phyloP scores from a whole-genome alignment of 225 moss, liverwort and hornwort species.

The Straminergon stramineum region DNA sequence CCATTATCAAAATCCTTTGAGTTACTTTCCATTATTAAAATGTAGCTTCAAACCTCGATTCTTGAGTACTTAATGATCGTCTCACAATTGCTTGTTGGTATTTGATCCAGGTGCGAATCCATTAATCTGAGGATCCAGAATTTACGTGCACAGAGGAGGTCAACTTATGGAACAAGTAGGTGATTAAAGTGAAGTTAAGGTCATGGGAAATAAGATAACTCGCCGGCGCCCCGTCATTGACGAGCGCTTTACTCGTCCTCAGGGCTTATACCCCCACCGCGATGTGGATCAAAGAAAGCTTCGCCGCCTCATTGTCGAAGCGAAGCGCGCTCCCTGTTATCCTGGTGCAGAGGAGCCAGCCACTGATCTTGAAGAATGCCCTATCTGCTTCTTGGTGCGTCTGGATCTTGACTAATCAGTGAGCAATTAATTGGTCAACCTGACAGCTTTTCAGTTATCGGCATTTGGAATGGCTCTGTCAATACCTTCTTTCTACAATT shows the following conservation, averaged over 20 bases:
- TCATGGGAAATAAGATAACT: constrained; percentile 60
- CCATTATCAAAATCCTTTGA: background rate
- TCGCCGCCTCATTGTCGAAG: constrained; percentile 45
- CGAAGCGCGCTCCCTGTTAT: constrained; percentile 52
- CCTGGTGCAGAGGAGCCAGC: constrained; percentile 48
- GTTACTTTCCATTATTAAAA: background rate
- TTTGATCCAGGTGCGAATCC: constrained; percentile 9
- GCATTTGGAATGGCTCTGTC: background rate
- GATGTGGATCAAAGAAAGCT: constrained; percentile 56
- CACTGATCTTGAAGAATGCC: constrained; percentile 52
- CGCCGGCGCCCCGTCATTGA: constrained; percentile 47
- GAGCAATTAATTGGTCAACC: background rate
- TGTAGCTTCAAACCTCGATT: background rate
- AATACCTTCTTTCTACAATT: background rate
- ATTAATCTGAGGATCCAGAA: background rate
- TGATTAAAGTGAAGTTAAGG: constrained; percentile 17
- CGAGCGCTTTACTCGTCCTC: constrained; percentile 49
- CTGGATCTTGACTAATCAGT: background rate
- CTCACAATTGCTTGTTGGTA: background rate
- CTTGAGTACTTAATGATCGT: background rate
- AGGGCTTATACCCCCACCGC: constrained; percentile 45
- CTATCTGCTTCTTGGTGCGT: constrained; percentile 53
- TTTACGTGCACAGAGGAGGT: background rate
- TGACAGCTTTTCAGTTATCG: background rate
- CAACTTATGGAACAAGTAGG: constrained; percentile 32